Evolutionary conservation across 148 eudicot species (phyloP).

Genomic region (Hydrangea macrophylla): DNA sequence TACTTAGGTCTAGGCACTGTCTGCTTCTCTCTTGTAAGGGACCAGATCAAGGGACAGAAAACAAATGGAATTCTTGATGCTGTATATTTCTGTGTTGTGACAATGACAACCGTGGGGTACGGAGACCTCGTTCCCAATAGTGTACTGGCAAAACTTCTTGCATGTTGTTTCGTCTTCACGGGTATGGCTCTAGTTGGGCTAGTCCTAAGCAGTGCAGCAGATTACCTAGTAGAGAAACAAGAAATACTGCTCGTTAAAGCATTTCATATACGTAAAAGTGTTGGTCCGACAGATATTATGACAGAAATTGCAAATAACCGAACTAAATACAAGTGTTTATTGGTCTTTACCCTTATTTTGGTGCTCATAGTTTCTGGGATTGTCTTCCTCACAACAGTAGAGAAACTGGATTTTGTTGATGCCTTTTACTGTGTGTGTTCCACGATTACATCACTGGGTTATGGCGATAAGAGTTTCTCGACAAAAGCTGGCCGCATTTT

Average conservation of each 20-base stretch:
- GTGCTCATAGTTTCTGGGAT: conserved; percentile 59
- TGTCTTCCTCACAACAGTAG: conserved; percentile 49
- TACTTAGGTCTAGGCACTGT: conserved; percentile 50
- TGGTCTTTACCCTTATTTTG: conserved; percentile 32
- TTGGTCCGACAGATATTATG: conserved; percentile 35
- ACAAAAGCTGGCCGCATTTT: conserved; percentile 73
- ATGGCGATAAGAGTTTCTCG: conserved; percentile 85
- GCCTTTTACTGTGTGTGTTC: conserved; percentile 89
- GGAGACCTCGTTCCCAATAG: conserved; percentile 82
- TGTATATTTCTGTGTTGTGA: conserved; percentile 79
- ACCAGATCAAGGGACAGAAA: conserved; percentile 60
- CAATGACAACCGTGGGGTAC: conserved; percentile 95
- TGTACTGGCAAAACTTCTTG: conserved; percentile 57
- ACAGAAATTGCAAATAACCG: conserved; percentile 59
- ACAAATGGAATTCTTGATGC: conserved; percentile 69
- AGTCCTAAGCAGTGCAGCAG: conserved; percentile 66
- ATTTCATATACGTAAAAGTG: conserved; percentile 37
- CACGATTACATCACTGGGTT: conserved; percentile 87
- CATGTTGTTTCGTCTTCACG: conserved; percentile 79
- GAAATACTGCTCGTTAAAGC: conserved; percentile 59
- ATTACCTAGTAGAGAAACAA: conserved; percentile 83
- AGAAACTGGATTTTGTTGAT: conserved; percentile 56
- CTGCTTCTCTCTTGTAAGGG: conserved; percentile 55
- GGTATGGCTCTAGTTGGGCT: conserved; percentile 75
- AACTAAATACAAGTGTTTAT: conserved; percentile 51